Evolutionary conservation across 345 rosid genomes (phyloP).

Genomic region (Pugionium cornutum): DNA sequence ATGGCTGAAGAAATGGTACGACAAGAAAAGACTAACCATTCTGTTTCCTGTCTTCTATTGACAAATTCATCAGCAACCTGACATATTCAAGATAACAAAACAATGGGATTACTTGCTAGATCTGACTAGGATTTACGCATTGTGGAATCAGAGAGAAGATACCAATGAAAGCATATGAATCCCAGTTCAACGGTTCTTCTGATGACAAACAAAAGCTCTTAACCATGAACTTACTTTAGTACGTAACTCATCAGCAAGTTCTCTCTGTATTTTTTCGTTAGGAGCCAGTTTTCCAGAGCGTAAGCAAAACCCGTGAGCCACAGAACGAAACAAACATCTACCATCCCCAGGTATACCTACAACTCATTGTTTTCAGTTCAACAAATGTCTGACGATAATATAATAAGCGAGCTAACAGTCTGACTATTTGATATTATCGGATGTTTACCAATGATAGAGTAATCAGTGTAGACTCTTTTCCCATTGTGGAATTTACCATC

Average conservation of each 20-base stretch:
- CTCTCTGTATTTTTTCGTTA: slow-evolving; percentile 60
- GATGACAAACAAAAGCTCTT: slow-evolving; percentile 5
- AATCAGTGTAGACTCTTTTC: slow-evolving; percentile 76
- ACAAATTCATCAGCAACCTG: slow-evolving; percentile 97
- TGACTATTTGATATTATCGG: neutral
- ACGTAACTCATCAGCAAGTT: slow-evolving; percentile 84
- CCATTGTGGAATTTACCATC: slow-evolving; percentile 53
- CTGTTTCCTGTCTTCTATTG: slow-evolving; percentile 84
- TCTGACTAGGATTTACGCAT: neutral
- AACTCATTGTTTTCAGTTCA: slow-evolving; percentile 10
- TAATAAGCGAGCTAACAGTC: neutral
- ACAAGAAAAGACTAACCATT: slow-evolving; percentile 51
- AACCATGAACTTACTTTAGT: slow-evolving; percentile 41
- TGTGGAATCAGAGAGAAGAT: neutral
- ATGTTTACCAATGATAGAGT: slow-evolving; percentile 72
- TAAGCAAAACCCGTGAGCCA: slow-evolving; percentile 81
- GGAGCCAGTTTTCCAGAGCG: slow-evolving; percentile 70
- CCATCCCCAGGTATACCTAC: slow-evolving; percentile 98
- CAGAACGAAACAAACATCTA: slow-evolving; percentile 92
- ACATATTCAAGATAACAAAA: slow-evolving; percentile 34
- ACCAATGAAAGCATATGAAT: neutral
- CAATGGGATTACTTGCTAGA: neutral
- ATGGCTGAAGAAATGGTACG: neutral
- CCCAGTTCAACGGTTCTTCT: neutral
- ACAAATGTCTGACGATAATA: neutral